Percentiles rank a stretch among this genome's conserved stretches.
Evolutionary conservation across 176 grass and related monocot genomes (phyloP).

Genomic region (Tillandsia leiboldiana): DNA sequence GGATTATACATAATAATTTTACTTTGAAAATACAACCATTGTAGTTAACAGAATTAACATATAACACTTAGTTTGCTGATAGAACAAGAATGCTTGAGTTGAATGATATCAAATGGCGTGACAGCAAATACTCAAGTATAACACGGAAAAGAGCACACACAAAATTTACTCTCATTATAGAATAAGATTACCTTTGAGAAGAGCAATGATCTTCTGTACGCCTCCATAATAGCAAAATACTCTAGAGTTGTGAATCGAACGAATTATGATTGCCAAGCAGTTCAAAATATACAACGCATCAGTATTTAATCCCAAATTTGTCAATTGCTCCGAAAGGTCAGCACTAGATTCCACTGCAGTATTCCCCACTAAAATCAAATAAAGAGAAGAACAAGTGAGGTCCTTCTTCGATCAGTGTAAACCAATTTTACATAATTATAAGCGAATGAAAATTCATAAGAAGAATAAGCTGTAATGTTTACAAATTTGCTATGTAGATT

Average conservation of each 20-base stretch:
- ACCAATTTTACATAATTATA: no score
- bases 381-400: constrained; percentile 21
- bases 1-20: no score
- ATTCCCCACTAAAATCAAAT: constrained; percentile 38
- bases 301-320: constrained; percentile 35
- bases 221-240: constrained; percentile 97
- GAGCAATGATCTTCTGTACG: constrained; percentile 67
- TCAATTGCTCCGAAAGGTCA: constrained; percentile 39
- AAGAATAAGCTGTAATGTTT: no score
- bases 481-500: no score
- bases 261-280: constrained; percentile 64
- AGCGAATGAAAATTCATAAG: no score
- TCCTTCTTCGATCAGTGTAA: not conserved
- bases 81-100: no score
- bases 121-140: no score
- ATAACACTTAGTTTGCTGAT: no score
- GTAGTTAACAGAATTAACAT: no score
- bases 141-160: not conserved
- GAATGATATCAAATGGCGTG: no score
- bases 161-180: constrained; percentile 3
- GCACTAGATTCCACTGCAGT: constrained; percentile 37
- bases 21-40: no score
- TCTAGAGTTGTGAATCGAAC: constrained; percentile 83
- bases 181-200: constrained; percentile 71
- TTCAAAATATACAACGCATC: constrained; percentile 62